phyloP scores from a whole-genome alignment of 2,329 filamentous ascomycete species.

The Fonsecaea erecta region DNA sequence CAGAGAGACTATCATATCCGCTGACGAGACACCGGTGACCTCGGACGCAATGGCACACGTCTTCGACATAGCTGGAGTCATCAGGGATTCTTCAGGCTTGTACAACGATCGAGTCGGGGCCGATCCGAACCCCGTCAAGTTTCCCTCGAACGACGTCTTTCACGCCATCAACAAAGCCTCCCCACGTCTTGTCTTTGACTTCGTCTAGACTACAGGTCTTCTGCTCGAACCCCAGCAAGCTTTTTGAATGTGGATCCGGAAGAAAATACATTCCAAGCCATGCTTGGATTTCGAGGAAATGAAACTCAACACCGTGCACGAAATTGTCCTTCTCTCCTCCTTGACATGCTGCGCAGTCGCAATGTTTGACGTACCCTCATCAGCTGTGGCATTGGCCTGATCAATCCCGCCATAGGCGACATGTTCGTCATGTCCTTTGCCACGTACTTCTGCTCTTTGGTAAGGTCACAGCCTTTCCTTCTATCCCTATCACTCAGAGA shows the following conservation, averaged over 20 bases:
- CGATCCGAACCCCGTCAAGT: conserved; percentile 21
- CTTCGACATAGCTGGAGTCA: background rate
- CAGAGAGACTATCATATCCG: background rate
- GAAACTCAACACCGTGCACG: background rate
- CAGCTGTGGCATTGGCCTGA: background rate
- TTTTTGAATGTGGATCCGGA: background rate
- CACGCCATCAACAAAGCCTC: conserved; percentile 44
- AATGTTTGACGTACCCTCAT: background rate
- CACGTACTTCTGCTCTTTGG: background rate
- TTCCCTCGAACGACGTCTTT: conserved; percentile 25
- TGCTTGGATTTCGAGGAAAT: conserved; percentile 36
- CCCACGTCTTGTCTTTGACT: background rate
- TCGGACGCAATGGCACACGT: background rate
- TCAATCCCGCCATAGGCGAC: background rate
- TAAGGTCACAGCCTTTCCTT: background rate
- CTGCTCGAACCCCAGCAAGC: background rate
- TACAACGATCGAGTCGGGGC: background rate
- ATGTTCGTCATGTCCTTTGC: background rate
- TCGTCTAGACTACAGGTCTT: background rate
- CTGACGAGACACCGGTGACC: background rate
- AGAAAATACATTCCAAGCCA: conserved; percentile 39
- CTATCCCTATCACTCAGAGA: background rate
- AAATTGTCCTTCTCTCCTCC: background rate
- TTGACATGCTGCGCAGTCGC: background rate
- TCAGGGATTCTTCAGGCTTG: background rate